Conservation (phyloP, 163 green algal species). For the Scenedesmus sp. region DNA sequence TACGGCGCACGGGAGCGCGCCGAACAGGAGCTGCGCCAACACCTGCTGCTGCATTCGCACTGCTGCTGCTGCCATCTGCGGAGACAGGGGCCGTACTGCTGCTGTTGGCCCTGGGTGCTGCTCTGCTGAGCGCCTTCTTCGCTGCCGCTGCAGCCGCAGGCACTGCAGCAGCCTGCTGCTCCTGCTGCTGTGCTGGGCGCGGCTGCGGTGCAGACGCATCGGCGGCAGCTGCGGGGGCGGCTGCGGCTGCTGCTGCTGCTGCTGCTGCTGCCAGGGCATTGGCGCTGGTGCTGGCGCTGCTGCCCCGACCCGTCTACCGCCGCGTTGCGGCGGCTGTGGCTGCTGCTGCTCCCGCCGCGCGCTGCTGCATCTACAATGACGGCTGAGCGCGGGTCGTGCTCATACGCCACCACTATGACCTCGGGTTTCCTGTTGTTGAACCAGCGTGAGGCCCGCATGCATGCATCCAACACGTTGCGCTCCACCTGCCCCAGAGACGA, state of each 20-base stretch:
- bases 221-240: too few species aligned
- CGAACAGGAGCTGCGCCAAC: not conserved
- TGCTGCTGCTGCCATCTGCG: not conserved
- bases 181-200: not conserved
- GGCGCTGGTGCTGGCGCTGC: slow-evolving; percentile 15
- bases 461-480: slow-evolving; percentile 73
- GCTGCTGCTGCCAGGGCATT: not conserved
- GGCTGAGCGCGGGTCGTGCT: slow-evolving; percentile 75
- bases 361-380: slow-evolving; percentile 34
- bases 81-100: not conserved
- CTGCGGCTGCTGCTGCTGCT: too few species aligned
- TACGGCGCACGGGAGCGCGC: not conserved
- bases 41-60: not conserved
- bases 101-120: not conserved
- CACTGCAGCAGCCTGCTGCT: not conserved
- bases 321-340: slow-evolving; percentile 7
- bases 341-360: slow-evolving; percentile 20
- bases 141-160: slow-evolving; percentile 1
- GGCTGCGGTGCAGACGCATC: not conserved
- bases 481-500: slow-evolving; percentile 81
- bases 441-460: slow-evolving; percentile 67
- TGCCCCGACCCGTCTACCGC: not conserved
- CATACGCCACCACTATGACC: slow-evolving; percentile 90
- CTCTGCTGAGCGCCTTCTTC: not conserved
- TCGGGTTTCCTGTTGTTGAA: slow-evolving; percentile 77